Base-by-base conservation (phyloP, 1,139 yeast genomes). In the Sugiyamaella neomexicana region DNA sequence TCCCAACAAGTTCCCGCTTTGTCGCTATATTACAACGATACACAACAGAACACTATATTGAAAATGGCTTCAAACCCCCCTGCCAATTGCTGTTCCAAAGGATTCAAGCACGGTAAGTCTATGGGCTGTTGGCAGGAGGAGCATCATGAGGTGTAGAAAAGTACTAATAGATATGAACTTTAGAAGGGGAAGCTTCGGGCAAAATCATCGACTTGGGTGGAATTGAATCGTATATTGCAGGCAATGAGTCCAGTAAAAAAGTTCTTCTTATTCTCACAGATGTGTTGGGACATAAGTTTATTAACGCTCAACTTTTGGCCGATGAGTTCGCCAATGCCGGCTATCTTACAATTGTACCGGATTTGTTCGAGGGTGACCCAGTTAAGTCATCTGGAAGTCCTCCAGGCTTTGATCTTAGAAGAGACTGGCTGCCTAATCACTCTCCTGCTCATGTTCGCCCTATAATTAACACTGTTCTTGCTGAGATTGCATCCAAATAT, bases 271-370 rank as follows among this genome's bases (percentile, higher is more conserved):
- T 87, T 48, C 61, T 83, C 44, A 79, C 95, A 49, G 97, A 89
- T 67, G 73, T 89, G 52, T 80, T 68, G 60, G 97, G 97, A 46
- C 71, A 79, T 67, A 71, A 73, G 47, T 76, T 76, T 65, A 73
- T 72, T 67, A 89, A 89, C 69, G 73, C 72, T 31, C 72, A 75
- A 64, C 73, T 85, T 59, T 66, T 86, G 59, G 96, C 96, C 29
- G 97, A 90, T 68, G 75, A 79, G 54, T 77, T 85, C 56, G 86
- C 93, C 47, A 71, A 71, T 48, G 78, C 79, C 13, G 85, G 85
- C 27, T 87, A 78, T 72, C 78, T 77, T 42, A 93, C 86, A 0
- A 73, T 85, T 54, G 72, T 86, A 43, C 96, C 96, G 12, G 96
- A 89, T 68, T 77, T 88, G 57, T 77, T 88, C 61, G 68, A 78